Base-by-base conservation (phyloP, 2,329 filamentous ascomycete species). In the Exserohilum rostratum region DNA sequence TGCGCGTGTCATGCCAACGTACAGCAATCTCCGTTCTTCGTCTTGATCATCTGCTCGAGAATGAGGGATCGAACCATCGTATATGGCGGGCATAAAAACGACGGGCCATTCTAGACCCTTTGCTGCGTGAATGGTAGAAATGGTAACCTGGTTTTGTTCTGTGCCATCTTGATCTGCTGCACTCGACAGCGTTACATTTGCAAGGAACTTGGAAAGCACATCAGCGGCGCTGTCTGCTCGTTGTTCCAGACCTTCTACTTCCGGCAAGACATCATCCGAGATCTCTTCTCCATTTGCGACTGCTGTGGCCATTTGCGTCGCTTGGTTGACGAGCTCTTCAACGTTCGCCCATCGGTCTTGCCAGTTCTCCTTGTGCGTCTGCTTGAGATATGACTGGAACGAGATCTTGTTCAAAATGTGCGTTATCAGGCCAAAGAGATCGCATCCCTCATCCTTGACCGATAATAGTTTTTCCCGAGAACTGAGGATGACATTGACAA, bases 21-120 rank as follows among this genome's bases (percentile, higher is more conserved):
- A 99, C 0, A 99, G 80, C 40, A 99, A 77, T 25, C 93, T 83
- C 55, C 95, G 83, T 73, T 99, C 93, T 74, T 99, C 93, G 52
- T 93, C 89, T 3, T 83, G 81, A 69, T 98, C 91, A 40, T 97
- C 93, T 1, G 92, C 85, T 63, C 93, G 84, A 2, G 88, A 89
- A 72, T 98, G 93, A 4, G 93, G 93, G 55, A 98, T 96, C 2
- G 89, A 93, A 0, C 93, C 95, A 42, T 92, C 86, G 70, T 96
- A 96, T 22, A 91, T 89, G 1, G 90, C 90, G 5, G 95, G 93
- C 13, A 98, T 87, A 72, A 98, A 98, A 1, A 98, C 91, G 1
- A 96, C 83, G 0, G 93, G 93, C 95, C 95, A 99, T 73, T 99
- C 93, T 1, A 99, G 81, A 3, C 93, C 93, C 75, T 99, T 99